Conservation (phyloP, 345 rosid genomes). For the Xanthoceras sorbifolium region DNA sequence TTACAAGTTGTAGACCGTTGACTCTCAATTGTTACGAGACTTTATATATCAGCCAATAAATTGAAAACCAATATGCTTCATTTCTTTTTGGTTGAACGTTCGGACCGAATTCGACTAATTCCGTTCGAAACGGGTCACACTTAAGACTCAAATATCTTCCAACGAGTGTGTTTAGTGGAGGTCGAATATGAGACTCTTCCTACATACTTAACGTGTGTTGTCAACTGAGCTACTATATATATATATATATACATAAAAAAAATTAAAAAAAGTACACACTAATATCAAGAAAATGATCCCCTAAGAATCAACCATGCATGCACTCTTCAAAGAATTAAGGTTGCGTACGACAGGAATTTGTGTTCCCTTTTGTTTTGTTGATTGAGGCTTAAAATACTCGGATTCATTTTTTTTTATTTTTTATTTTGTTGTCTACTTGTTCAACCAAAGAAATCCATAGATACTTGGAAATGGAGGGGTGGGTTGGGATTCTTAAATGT, state of each 20-base stretch:
- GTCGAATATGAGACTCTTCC: too few species aligned
- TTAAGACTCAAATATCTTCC: too few species aligned
- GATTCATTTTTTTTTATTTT: not conserved
- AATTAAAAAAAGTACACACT: too few species aligned
- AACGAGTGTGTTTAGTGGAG: too few species aligned
- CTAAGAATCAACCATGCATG: conserved; percentile 13
- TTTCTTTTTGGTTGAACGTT: too few species aligned
- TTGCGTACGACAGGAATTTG: conserved; percentile 30
- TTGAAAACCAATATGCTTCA: not conserved
- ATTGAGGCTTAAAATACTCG: not conserved
- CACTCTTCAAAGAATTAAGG: conserved; percentile 14
- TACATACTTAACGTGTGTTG: too few species aligned
- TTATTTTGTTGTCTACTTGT: not conserved
- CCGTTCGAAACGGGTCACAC: too few species aligned
- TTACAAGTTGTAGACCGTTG: conserved; percentile 1
- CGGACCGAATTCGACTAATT: too few species aligned
- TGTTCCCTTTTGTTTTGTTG: conserved; percentile 9
- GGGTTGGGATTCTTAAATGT: conserved; percentile 10
- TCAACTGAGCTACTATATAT: too few species aligned
- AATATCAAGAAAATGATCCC: conserved; percentile 9
- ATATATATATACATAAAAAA: too few species aligned
- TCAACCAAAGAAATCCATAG: not conserved
- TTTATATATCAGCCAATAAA: not conserved
- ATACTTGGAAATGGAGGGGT: not conserved
- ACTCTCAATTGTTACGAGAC: not conserved